Evolutionary conservation across 768 basidiomycete species (phyloP), one percentile per base, ranked within the genome.

Genomic region (Naganishia kalamii): DNA sequence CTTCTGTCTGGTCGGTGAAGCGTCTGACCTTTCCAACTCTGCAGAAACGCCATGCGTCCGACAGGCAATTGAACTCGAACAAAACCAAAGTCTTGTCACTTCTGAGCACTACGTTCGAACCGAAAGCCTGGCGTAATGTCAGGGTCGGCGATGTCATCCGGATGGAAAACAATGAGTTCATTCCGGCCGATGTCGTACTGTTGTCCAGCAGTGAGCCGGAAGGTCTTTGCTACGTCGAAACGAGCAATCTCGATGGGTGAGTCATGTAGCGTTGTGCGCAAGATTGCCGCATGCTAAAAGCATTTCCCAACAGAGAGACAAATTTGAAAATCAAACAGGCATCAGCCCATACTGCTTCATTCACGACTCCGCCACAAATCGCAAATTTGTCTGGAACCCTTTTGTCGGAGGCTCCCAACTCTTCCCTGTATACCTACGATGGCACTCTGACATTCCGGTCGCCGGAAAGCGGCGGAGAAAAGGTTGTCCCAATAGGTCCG

Each of bases 311-410:
- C 70, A 92, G 92, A 27, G 96, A 98, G 81, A 99, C 96, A 4
- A 98, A 98, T 74, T 83, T 99, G 70, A 99, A 98, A 81, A 98
- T 99, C 79, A 99, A 99, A 75, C 92, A 99, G 79, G 90, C 90
- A 0, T 89, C 89, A 2, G 81, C 89, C 0, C 85, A 90, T 35
- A 97, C 92, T 0, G 80, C 88, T 0, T 72, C 82, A 5, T 82
- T 97, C 46, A 91, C 87, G 5, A 85, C 89, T 2, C 92, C 94
- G 0, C 78, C 85, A 7, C 83, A 87, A 11, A 87, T 92, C 44
- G 82, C 83, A 19, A 76, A 84, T 7, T 81, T 99, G 1, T 85
- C 84, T 41, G 96, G 96, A 13, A 86, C 88, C 15, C 81, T 99
- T 25, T 86, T 92, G 47, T 94, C 90, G 8, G 96, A 99, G 76